Base-by-base conservation (phyloP, 257 asterid genomes). In the Voacanga thouarsii region DNA sequence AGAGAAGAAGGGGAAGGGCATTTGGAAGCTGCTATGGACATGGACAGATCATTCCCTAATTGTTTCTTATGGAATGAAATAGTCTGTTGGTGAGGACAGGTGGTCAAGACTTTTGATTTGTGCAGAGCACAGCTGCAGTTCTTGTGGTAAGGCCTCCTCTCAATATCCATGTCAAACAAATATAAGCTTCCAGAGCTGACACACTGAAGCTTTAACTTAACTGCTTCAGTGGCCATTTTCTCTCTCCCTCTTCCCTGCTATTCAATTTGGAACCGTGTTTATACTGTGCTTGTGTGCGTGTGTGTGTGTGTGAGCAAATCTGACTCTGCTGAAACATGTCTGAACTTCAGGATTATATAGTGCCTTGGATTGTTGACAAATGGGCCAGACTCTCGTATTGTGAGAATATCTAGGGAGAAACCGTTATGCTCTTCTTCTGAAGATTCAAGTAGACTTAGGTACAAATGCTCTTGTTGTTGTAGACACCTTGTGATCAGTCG, bases 111-210 rank as follows among this genome's bases (percentile, higher is more conserved):
- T 75, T 75, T 59, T 7, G 72, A 47, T 18, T 79, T 81, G 81
- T 88, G 89, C 49, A 88, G 74, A 0, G 82, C 89, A 23, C 87
- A 88, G 78, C 79, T 82, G 83, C 91, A 88, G 77, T 82, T 43
- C 33, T 81, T 80, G 30, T 88, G 90, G 30, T 88, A 88, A 6
- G 87, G 92, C 81, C 82, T 79, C 26, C 87, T 69, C 75, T 89
- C 87, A 8, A 83, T 77, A 43, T 78, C 80, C 80, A 30, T 82
- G 85, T 87, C 88, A 0, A 53, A 45, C 84, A 82, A 59, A 4
- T 84, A 81, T 71, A 83, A 79, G 79, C 85, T 76, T 76, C 89
- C 89, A 28, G 74, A 61, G 21, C 82, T 44, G 71, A 78, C 82
- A 77, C 83, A 76, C 24, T 76, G 78, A 43, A 85, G 24, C 80